These are phyloP conservation scores for Westerdykella ornata DNA, from an alignment of 2,329 filamentous ascomycete genomes.

Conservation along the genomic window DNA sequence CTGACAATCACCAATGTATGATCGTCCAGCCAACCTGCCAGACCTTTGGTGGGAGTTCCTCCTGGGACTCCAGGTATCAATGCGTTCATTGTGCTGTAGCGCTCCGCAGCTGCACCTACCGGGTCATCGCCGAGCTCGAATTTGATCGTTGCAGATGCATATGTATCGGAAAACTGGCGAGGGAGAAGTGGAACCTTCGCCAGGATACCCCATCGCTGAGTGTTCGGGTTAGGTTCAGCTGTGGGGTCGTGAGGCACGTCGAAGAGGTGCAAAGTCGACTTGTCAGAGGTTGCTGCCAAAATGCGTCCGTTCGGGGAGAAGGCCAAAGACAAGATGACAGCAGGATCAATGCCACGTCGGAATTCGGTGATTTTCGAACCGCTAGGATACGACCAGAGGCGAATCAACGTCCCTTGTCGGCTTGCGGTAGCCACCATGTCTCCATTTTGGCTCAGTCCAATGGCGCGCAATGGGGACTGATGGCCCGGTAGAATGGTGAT, in stretches of 20 bases:
- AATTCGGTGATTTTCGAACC: constrained; percentile 78
- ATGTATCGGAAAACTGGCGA: constrained; percentile 79
- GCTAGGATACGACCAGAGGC: constrained; percentile 73
- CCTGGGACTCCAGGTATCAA: constrained; percentile 49
- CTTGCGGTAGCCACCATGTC: constrained; percentile 82
- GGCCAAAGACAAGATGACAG: constrained; percentile 77
- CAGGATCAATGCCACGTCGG: constrained; percentile 80
- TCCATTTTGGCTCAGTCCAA: constrained; percentile 73
- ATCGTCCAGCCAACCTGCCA: constrained; percentile 78
- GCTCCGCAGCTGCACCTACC: constrained; percentile 16
- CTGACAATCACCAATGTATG: constrained; percentile 68
- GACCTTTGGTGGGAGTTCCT: constrained; percentile 65
- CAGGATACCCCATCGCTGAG: constrained; percentile 72
- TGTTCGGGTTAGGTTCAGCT: constrained; percentile 16
- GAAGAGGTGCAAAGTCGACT: constrained; percentile 91
- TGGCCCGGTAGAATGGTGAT: constrained; percentile 94
- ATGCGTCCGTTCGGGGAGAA: constrained; percentile 76
- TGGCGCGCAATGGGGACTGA: constrained; percentile 66
- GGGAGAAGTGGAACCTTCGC: constrained; percentile 80
- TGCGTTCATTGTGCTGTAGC: constrained; percentile 32
- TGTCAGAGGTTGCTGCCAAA: constrained; percentile 91
- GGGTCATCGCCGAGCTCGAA: constrained; percentile 80
- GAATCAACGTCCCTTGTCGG: constrained; percentile 84
- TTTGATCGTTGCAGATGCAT: constrained; percentile 72
- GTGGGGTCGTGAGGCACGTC: constrained; percentile 55